Conservation (phyloP, 2,329 filamentous ascomycete species). For the Seiridium cupressi region DNA sequence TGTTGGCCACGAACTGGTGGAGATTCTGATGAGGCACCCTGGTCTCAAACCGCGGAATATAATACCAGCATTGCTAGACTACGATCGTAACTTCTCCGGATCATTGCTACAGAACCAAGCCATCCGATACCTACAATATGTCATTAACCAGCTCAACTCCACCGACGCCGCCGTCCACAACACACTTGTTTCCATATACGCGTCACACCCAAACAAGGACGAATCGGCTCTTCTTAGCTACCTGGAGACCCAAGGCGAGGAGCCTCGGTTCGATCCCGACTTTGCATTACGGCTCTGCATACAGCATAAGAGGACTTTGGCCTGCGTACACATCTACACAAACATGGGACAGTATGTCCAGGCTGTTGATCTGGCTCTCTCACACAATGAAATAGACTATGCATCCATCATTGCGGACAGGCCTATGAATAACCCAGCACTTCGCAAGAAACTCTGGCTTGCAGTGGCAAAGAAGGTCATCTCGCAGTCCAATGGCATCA, state of each 20-base stretch:
- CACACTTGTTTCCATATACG: constrained; percentile 93
- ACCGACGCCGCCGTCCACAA: constrained; percentile 90
- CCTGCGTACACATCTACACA: constrained; percentile 95
- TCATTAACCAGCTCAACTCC: constrained; percentile 82
- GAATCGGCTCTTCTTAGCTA: constrained; percentile 86
- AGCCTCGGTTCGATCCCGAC: constrained; percentile 88
- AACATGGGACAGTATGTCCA: constrained; percentile 93
- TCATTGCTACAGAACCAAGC: constrained; percentile 81
- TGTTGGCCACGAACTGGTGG: constrained; percentile 80
- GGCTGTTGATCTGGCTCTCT: constrained; percentile 87
- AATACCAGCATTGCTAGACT: constrained; percentile 90
- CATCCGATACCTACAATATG: constrained; percentile 87
- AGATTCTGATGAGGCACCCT: constrained; percentile 89
- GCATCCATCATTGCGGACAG: constrained; percentile 87
- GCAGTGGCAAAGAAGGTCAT: constrained; percentile 95
- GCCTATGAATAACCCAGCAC: constrained; percentile 71
- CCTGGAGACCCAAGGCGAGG: constrained; percentile 83
- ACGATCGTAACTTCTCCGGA: constrained; percentile 75
- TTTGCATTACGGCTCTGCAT: constrained; percentile 96
- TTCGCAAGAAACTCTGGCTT: constrained; percentile 94
- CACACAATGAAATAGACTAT: constrained; percentile 85
- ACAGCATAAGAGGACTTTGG: constrained; percentile 87
- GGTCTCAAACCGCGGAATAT: constrained; percentile 83
- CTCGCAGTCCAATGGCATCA: constrained; percentile 81
- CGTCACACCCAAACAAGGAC: constrained; percentile 77